A percentile compares a stretch with the other conserved stretches of the same genome.
These are phyloP conservation scores for Tillandsia leiboldiana DNA, from an alignment of 176 grass and related monocot genomes.

Conservation along the genomic window DNA sequence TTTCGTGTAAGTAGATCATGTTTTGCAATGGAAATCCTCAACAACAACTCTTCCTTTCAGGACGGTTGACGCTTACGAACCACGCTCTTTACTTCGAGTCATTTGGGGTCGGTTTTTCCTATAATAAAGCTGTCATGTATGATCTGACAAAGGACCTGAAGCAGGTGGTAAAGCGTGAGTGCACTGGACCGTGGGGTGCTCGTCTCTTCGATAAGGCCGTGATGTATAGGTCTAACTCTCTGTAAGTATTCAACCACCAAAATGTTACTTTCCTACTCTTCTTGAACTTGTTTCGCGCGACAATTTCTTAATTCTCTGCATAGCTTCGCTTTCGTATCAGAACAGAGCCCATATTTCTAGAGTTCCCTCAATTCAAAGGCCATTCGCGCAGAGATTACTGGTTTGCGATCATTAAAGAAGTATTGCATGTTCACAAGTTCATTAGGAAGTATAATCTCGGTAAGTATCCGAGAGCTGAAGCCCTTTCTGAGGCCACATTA, in stretches of 20 bases:
- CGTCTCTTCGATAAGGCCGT: conserved; percentile 90
- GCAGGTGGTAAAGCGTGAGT: conserved; percentile 73
- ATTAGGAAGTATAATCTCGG: conserved; percentile 58
- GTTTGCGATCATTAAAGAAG: conserved; percentile 83
- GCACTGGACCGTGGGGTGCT: conserved; percentile 79
- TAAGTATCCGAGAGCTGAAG: conserved; percentile 50
- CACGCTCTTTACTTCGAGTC: conserved; percentile 87
- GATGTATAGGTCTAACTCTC: conserved; percentile 79
- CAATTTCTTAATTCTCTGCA: background rate
- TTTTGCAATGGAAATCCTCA: conserved; percentile 20
- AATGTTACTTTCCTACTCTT: background rate
- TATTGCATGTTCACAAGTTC: conserved; percentile 76
- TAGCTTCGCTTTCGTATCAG: conserved; percentile 35
- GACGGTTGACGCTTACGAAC: conserved; percentile 84
- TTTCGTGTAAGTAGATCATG: conserved; percentile 5
- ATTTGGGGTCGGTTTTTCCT: conserved; percentile 63
- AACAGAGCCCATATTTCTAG: conserved; percentile 61
- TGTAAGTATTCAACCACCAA: conserved; percentile 45
- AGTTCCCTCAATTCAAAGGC: conserved; percentile 82
- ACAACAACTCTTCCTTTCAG: conserved; percentile 39
- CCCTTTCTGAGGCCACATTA: conserved; percentile 53
- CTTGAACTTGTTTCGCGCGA: background rate
- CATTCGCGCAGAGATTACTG: conserved; percentile 82
- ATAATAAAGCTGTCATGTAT: conserved; percentile 44
- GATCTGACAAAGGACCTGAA: conserved; percentile 69